Evolutionary conservation across 805 yeast species (phyloP), one percentile per base, ranked within the genome.

Genomic region (Torulaspora gathmanii): DNA sequence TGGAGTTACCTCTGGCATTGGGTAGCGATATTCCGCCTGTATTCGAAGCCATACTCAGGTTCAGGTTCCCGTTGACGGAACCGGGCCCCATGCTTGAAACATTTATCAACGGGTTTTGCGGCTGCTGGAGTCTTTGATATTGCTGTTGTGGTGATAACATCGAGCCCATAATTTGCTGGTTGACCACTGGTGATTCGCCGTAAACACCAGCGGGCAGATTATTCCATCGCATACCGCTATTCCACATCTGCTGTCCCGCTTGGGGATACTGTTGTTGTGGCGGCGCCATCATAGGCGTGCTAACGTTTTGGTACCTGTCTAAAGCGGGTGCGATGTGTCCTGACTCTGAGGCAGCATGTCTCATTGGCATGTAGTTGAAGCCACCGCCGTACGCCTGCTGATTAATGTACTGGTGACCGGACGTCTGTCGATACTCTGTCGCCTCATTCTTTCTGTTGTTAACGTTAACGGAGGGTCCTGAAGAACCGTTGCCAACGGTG

Each of bases 241-340:
- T 37, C 49, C 49, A 45, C 35, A 45, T 28, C 35, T 37, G 44
- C 13, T 41, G 49, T n/a, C 34, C 38, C 13, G 26, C 34, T 26
- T 44, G 51, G 9, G 42, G 31, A 17, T 28, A 27, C 4, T 46
- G 40, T 22, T 42, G 43, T 22, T 43, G 44, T 17, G 38, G 40
- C 8, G 39, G 48, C 29, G 42, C 20, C 33, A 41, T 15, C 40
- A 45, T 26, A 8, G 47, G 33, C 8, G 40, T 40, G 33, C 33
- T 44, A n/a, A 44, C 42, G 25, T 44, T 44, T 10, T 48, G 51
- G 29, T 48, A 48, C 23, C 43, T 36, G 20, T 48, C 48, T 36
- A 44, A 19, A 6, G 46, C 46, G 30, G 45, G 48, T 10, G 46
- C 39, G 7, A 45, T 26, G 13, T 44, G 35, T 15, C 48, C 39